Conservation (phyloP, 2,329 filamentous ascomycete genomes). For the Mycocentrospora acerina region DNA sequence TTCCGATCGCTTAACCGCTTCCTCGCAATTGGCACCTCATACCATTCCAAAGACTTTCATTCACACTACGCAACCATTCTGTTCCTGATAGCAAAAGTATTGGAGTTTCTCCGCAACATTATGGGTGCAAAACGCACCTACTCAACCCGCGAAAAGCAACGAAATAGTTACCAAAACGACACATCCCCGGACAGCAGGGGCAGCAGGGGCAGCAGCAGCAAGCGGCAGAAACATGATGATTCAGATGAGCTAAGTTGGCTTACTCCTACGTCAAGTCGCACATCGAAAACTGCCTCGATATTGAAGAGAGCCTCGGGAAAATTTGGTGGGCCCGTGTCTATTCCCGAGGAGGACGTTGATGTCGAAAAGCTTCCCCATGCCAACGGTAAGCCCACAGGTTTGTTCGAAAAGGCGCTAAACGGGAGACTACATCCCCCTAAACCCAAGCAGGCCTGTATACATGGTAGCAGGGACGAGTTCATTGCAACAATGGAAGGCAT, state of each 20-base stretch:
- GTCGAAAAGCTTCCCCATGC: constrained; percentile 5
- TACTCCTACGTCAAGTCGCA: constrained; percentile 5
- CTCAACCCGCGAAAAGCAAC: constrained; percentile 18
- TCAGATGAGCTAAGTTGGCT: constrained; percentile 9
- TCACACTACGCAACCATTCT: constrained; percentile 8
- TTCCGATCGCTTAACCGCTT: constrained; percentile 9
- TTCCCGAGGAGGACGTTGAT: constrained; percentile 15
- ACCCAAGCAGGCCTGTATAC: constrained; percentile 8
- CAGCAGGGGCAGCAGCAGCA: constrained; percentile 12
- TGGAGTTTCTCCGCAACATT: constrained; percentile 11
- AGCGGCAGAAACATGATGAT: constrained; percentile 16
- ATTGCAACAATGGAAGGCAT: constrained; percentile 12
- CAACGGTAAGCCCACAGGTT: constrained; percentile 4
- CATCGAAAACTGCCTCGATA: constrained; percentile 3
- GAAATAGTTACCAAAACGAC: constrained; percentile 7
- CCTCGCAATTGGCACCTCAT: constrained; percentile 10
- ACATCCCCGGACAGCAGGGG: constrained; percentile 8
- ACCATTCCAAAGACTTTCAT: background rate
- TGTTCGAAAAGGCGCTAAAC: constrained; percentile 18
- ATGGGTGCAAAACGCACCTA: constrained; percentile 19
- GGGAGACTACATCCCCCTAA: constrained; percentile 6
- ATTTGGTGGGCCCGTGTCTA: constrained; percentile 20
- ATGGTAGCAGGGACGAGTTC: constrained; percentile 15
- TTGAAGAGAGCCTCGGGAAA: constrained; percentile 12
- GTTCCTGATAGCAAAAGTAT: constrained; percentile 8